Base-by-base conservation (phyloP, 768 basidiomycete genomes). In the Fistulinella prunicolor region DNA sequence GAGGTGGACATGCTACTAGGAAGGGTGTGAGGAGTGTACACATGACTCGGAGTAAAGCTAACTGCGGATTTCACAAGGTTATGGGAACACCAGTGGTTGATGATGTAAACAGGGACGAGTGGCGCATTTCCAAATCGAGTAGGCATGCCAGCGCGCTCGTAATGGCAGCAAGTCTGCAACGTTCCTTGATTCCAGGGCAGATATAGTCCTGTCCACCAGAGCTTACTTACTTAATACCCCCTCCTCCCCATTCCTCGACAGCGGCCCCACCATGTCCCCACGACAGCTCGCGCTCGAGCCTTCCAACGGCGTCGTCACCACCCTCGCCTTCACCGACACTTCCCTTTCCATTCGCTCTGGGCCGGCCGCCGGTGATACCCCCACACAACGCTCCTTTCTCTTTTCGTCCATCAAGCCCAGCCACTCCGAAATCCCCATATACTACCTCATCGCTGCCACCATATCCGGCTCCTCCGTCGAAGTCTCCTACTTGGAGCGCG, bases 381-480 rank as follows among this genome's bases (percentile, higher is more conserved):
- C 30, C 4, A 54, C 13, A 30, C 46, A 32, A 29, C 51, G 16
- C 10, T 40, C 51, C 0, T 56, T 60, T 20, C 12, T 56, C 45
- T 56, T 59, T 23, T 46, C 47, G 0, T 17, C 41, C 9, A 26
- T 32, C 19, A 50, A 23, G 21, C 19, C 43, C 28, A 16, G 50
- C 45, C 51, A 12, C 45, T 64, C 44, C 1, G 59, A 71, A 34
- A 56, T 74, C 42, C 69, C 76, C 35, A 51, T 76, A 35, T 71
- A 72, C 26, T 74, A 85, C 53, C 75, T 92, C 42, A 61, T 92
- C 17, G 73, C 72, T 46, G 82, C 80, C 1, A 70, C 65, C 26
- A 62, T 76, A 23, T 58, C 65, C 9, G 63, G 66, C 21, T 60
- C 59, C 9, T 50, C 54, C 9, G 57, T 86, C 9, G 66, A 79